Base-by-base conservation (phyloP, 1,284 basidiomycete genomes). In the Microstroma glucosiphilum region DNA sequence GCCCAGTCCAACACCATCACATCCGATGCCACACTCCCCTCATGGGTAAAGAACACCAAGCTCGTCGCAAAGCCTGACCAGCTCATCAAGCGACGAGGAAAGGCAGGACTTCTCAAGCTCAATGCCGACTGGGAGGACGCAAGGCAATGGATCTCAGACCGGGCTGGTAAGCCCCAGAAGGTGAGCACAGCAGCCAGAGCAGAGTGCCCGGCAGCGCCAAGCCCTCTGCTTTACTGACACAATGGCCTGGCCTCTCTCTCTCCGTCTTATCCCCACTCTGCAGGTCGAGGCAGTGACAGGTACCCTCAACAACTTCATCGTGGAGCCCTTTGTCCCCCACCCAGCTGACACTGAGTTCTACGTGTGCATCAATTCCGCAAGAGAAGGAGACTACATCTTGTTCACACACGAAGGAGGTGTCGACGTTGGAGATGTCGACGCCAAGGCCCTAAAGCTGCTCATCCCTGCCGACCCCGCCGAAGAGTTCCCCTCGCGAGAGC, bases 331-430 rank as follows among this genome's bases (percentile, higher is more conserved):
- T 87, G 85, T 94, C 64, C 94, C 94, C 59, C 94, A 98, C 80
- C 88, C 90, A 2, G 86, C 90, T 65, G 85, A 93, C 80, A 90
- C 91, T 71, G 94, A 98, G 81, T 97, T 92, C 84, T 98, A 97
- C 82, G 90, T 98, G 79, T 98, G 94, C 83, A 91, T 98, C 83
- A 96, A 89, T 82, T 97, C 94, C 40, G 87, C 86, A 25, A 90
- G 94, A 73, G 90, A 96, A 80, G 92, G 91, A 66, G 94, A 98
- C 80, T 86, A 88, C 68, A 96, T 98, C 80, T 89, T 97, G 79
- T 98, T 98, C 86, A 96, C 94, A 56, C 93, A 96, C 82, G 92
- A 96, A 81, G 96, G 94, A 75, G 94, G 96, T 85, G 92, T 98
- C 59, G 94, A 98, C 78, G 89, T 98, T 72, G 94, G 94, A 71